phyloP scores from a whole-genome alignment of 805 yeast genomes.

The Yarrowia deformans region DNA sequence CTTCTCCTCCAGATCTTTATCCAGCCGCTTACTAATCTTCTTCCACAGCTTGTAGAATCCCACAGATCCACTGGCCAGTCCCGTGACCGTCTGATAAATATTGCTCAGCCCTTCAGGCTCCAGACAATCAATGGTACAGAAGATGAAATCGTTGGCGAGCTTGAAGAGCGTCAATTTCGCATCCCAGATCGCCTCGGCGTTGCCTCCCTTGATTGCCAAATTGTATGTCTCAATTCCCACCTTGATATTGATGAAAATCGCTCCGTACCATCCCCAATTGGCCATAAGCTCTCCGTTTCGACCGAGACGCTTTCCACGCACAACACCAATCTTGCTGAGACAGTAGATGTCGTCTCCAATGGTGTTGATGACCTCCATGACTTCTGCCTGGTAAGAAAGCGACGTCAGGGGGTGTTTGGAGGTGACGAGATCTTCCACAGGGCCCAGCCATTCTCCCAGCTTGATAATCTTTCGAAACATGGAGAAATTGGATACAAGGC shows the following conservation, averaged over 20 bases:
- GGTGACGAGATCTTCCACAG: constrained; percentile 39
- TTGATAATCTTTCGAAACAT: constrained; percentile 48
- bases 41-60: constrained; percentile 44
- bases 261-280: constrained; percentile 46
- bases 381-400: constrained; percentile 31
- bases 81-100: constrained; percentile 44
- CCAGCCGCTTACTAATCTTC: constrained; percentile 37
- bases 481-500: constrained; percentile 46
- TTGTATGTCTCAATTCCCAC: constrained; percentile 6
- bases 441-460: constrained; percentile 47
- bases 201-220: neutral
- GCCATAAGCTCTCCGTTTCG: constrained; percentile 46
- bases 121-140: constrained; percentile 47
- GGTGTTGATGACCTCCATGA: constrained; percentile 46
- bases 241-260: constrained; percentile 43
- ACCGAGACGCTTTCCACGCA: constrained; percentile 42
- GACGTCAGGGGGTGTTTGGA: neutral
- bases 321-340: constrained; percentile 46
- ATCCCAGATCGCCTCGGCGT: constrained; percentile 8
- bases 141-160: constrained; percentile 46
- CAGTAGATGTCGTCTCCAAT: constrained; percentile 48
- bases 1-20: constrained; percentile 25
- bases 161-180: constrained; percentile 42
- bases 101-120: constrained; percentile 43
- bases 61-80: constrained; percentile 45